Conservation (phyloP, 495 filamentous ascomycete species). For the Penicillium turbatum region DNA sequence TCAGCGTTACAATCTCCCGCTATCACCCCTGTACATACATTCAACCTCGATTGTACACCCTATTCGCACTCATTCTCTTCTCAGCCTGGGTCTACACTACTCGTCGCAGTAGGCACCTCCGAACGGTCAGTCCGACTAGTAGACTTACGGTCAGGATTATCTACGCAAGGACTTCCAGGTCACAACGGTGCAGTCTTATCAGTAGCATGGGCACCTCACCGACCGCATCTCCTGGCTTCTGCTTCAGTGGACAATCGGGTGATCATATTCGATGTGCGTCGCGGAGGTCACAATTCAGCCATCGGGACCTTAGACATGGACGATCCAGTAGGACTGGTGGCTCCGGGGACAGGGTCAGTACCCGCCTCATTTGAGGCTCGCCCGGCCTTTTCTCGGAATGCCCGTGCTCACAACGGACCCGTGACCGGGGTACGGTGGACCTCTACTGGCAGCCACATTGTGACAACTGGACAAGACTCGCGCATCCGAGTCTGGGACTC, state of each 20-base stretch:
- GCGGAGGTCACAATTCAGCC: slow-evolving; percentile 53
- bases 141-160: slow-evolving; percentile 72
- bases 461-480: slow-evolving; percentile 77
- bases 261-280: slow-evolving; percentile 80
- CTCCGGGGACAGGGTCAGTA: slow-evolving; percentile 20
- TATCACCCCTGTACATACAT: slow-evolving; percentile 54
- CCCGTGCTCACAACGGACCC: slow-evolving; percentile 66
- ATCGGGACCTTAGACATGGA: slow-evolving; percentile 77
- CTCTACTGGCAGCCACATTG: slow-evolving; percentile 64
- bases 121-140: slow-evolving; percentile 75
- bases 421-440: slow-evolving; percentile 85
- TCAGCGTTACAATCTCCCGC: slow-evolving; percentile 58
- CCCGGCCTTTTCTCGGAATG: slow-evolving; percentile 45
- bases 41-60: slow-evolving; percentile 64
- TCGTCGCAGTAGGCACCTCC: slow-evolving; percentile 81
- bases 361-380: slow-evolving; percentile 30
- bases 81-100: slow-evolving; percentile 60
- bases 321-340: slow-evolving; percentile 60
- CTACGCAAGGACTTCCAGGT: slow-evolving; percentile 71
- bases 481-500: slow-evolving; percentile 83
- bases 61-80: slow-evolving; percentile 75
- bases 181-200: slow-evolving; percentile 68
- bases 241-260: slow-evolving; percentile 73
- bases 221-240: slow-evolving; percentile 74
- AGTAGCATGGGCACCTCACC: slow-evolving; percentile 72